Evolutionary conservation across 2,329 filamentous ascomycete genomes (phyloP), one percentile per base, ranked within the genome.

Genomic region (Claviceps sp.): DNA sequence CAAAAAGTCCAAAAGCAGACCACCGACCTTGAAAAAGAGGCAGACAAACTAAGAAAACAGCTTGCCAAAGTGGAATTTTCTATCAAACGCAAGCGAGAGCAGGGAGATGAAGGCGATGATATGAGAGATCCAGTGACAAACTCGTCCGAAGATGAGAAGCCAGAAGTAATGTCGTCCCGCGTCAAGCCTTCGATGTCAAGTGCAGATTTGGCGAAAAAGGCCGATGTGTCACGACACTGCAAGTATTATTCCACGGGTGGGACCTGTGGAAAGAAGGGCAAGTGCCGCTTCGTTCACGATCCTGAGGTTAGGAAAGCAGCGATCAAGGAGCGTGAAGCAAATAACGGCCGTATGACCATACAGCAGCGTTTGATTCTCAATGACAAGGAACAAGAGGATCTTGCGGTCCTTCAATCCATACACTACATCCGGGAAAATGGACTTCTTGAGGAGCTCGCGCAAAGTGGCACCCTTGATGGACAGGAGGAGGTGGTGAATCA

Each of bases 221-320:
- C 80, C 48, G 80, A 84, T 60, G 74, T 81, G 43, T 74, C 77
- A 49, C 79, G 77, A 57, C 81, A 84, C 61, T 85, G 81, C 77
- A 85, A 85, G 67, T 85, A 85, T 65, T 85, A 78, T 63, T 82
- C 81, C 41, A 84, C 81, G 50, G 81, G 81, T 58, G 81, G 81
- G 55, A 81, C 73, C 53, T 85, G 81, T 67, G 81, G 81, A 50
- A 85, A 85, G 74, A 83, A 83, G 76, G 79, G 79, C 79, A 84
- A 84, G 79, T 85, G 81, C 72, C 81, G 81, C 68, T 85, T 85
- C 68, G 79, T 83, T 57, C 81, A 85, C 64, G 81, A 85, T 62
- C 74, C 76, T 18, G 75, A 77, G 56, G 76, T 82, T 53, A 74
- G 81, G 58, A 78, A 81, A 60, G 78, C 78, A 57, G 81, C 81